Evolutionary conservation across 768 basidiomycete genomes (phyloP), one percentile per base, ranked within the genome.

Genomic region (Nidularia sp.): DNA sequence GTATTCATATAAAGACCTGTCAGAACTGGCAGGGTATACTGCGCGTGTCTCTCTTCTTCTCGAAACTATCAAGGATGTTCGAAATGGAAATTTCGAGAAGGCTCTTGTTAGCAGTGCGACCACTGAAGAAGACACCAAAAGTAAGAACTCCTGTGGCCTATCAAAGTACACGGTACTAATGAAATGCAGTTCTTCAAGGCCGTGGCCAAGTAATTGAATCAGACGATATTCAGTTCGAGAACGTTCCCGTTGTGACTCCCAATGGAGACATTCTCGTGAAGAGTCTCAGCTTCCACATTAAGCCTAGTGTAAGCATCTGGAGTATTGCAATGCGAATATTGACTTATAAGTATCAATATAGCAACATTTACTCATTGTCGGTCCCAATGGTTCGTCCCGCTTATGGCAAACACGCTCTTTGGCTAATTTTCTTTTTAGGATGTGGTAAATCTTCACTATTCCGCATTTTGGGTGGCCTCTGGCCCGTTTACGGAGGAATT

Each of bases 1-100:
- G 92, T 96, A 95, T 66, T 93, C 92, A 2, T 98, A 97, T 74
- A 98, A 97, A 68, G 95, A 98, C 65, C 76, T 99, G 3, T 85
- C 93, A 4, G 96, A 99, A 65, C 81, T 99, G 34, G 93, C 96
- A 3, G 96, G 96, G 8, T 98, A 97, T 65, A 98, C 96, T 2
- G 83, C 92, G 1, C 85, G 96, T 10, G 96, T 99, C 1, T 86
- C 89, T 33, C 81, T 86, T 43, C 77, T 98, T 1, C 78, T 99
- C 6, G 90, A 95, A 50, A 93, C 93, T 0, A 96, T 98, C 84
- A 76, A 84, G 18, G 93, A 95, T 53, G 83, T 96, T 22, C 83
- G 83, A 53, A 71, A 79, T 47, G 93, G 93, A 31, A 88, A 85
- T 61, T 97, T 91, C 54, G 82, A 95, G 64, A 99, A 98, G 70